phyloP scores from a whole-genome alignment of 176 grass and related monocot genomes.

The Cocos nucifera region DNA sequence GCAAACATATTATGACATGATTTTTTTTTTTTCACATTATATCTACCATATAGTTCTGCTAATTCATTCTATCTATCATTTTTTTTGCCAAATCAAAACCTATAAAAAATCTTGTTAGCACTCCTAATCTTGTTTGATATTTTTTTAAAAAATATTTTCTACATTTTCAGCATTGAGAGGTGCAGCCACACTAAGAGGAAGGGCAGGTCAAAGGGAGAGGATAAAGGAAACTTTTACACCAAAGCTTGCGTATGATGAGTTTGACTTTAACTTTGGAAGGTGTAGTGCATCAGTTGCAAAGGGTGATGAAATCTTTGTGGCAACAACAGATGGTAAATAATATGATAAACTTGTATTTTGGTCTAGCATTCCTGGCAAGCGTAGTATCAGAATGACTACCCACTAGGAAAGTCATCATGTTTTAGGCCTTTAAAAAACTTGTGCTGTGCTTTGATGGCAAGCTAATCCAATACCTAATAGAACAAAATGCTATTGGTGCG shows the following conservation, averaged over 20 bases:
- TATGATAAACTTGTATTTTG: neutral
- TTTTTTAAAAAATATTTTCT: neutral
- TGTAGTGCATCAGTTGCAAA: conserved; percentile 70
- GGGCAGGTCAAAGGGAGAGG: conserved; percentile 35
- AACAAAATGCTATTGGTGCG: too few species aligned
- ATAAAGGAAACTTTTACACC: conserved; percentile 29
- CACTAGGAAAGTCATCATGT: too few species aligned
- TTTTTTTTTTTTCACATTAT: too few species aligned
- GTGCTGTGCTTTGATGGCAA: too few species aligned
- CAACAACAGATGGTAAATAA: conserved; percentile 71
- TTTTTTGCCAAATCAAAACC: too few species aligned
- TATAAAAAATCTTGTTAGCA: too few species aligned
- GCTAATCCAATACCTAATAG: too few species aligned
- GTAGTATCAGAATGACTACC: too few species aligned
- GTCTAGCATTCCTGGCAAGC: too few species aligned
- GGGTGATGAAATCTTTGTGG: conserved; percentile 81
- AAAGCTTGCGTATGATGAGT: conserved; percentile 36
- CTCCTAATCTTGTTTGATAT: too few species aligned
- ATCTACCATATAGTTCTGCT: too few species aligned
- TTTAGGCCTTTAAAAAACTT: too few species aligned
- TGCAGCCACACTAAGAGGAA: conserved; percentile 50
- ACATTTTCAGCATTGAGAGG: conserved; percentile 65
- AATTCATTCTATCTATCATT: neutral
- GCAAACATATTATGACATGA: neutral
- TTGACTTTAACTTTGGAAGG: conserved; percentile 73